phyloP scores from a whole-genome alignment of 2,329 filamentous ascomycete genomes.

The Chaetomiaceae sp. region DNA sequence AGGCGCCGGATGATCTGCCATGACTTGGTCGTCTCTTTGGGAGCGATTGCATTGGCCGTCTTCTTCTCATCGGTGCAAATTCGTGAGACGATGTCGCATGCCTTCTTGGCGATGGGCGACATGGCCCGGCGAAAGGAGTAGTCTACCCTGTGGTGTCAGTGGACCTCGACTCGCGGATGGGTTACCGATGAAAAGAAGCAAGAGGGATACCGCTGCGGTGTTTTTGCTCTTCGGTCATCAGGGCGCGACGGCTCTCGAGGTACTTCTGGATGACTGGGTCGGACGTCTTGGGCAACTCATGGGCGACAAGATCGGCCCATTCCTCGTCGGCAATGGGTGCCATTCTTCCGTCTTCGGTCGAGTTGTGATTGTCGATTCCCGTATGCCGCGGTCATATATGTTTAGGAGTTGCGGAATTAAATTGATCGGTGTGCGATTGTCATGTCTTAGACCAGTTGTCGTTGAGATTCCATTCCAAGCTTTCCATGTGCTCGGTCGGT shows the following conservation, averaged over 20 bases:
- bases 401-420: too few species aligned
- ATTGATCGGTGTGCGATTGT: not conserved
- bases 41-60: slow-evolving; percentile 47
- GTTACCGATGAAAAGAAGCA: slow-evolving; percentile 28
- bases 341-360: slow-evolving; percentile 3
- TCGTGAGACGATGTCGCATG: slow-evolving; percentile 72
- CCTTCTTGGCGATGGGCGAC: slow-evolving; percentile 72
- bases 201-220: slow-evolving; percentile 64
- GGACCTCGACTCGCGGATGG: too few species aligned
- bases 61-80: slow-evolving; percentile 77
- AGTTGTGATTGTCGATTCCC: not conserved
- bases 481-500: not conserved
- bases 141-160: slow-evolving; percentile 43
- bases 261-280: slow-evolving; percentile 84
- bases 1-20: slow-evolving; percentile 81
- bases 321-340: slow-evolving; percentile 49
- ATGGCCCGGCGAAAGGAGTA: slow-evolving; percentile 67
- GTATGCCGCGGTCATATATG: too few species aligned
- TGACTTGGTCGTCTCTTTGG: slow-evolving; percentile 75
- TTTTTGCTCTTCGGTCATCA: slow-evolving; percentile 77
- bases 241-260: slow-evolving; percentile 65
- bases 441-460: not conserved
- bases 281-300: slow-evolving; percentile 52
- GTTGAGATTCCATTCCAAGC: too few species aligned
- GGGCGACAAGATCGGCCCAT: slow-evolving; percentile 53